Conservation (phyloP, 768 basidiomycete genomes). For the Heimioporus sp. region DNA sequence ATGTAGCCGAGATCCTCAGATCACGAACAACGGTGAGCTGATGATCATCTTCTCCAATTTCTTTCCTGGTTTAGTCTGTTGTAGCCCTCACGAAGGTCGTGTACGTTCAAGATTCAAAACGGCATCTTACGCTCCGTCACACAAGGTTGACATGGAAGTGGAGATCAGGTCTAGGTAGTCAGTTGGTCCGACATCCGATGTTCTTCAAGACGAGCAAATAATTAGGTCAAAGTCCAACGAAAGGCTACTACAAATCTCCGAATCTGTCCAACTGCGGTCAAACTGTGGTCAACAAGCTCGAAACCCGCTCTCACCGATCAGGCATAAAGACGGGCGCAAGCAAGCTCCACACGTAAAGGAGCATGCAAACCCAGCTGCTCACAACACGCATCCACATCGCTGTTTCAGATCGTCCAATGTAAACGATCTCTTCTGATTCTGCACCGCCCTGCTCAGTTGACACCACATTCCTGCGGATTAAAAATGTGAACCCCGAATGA, state of each 20-base stretch:
- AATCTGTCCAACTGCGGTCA: constrained; percentile 19
- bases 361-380: constrained; percentile 91
- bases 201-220: background rate
- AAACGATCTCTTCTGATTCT: constrained; percentile 69
- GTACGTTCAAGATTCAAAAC: constrained; percentile 37
- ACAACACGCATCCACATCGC: constrained; percentile 99
- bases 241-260: constrained; percentile 19
- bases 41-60: background rate
- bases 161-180: background rate
- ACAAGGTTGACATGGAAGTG: background rate
- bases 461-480: constrained; percentile 63
- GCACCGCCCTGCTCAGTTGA: constrained; percentile 48
- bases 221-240: background rate
- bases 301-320: constrained; percentile 59
- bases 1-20: constrained; percentile 41
- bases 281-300: background rate
- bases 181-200: background rate
- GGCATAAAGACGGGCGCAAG: constrained; percentile 89
- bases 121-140: constrained; percentile 26
- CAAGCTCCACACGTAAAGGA: constrained; percentile 84
- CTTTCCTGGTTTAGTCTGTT: constrained; percentile 1
- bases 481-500: constrained; percentile 1
- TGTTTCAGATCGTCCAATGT: constrained; percentile 92
- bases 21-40: constrained; percentile 40
- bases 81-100: constrained; percentile 40